phyloP scores from a whole-genome alignment of 208 protist species.

The Wallacemonas sp. region DNA sequence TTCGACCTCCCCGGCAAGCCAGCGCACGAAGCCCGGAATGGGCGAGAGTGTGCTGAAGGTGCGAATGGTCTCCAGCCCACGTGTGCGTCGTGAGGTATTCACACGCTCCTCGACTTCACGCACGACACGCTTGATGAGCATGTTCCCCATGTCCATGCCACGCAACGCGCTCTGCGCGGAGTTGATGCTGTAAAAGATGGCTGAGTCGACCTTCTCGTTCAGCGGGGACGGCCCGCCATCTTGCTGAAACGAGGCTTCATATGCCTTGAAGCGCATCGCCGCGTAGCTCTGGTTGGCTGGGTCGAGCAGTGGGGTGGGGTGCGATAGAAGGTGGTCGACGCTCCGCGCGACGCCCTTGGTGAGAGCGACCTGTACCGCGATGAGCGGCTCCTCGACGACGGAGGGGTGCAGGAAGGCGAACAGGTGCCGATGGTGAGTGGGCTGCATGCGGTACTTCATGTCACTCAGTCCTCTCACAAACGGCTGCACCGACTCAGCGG shows the following conservation, averaged over 20 bases:
- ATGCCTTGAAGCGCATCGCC: constrained; percentile 8
- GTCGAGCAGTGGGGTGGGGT: constrained; percentile 40
- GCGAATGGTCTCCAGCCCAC: constrained; percentile 37
- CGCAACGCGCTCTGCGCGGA: constrained; percentile 67
- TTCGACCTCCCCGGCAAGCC: constrained; percentile 55
- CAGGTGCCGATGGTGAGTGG: constrained; percentile 58
- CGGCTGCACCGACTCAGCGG: constrained; percentile 67
- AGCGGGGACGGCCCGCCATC: background rate
- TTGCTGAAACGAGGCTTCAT: background rate
- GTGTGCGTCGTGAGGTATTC: constrained; percentile 40
- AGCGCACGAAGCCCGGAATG: constrained; percentile 75
- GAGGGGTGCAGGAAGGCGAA: constrained; percentile 84
- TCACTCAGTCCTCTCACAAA: constrained; percentile 56
- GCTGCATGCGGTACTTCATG: constrained; percentile 72
- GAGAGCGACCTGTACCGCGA: constrained; percentile 82
- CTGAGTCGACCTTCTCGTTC: constrained; percentile 60
- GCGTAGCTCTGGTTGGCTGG: constrained; percentile 20
- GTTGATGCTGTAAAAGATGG: constrained; percentile 91
- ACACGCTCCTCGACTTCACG: constrained; percentile 67
- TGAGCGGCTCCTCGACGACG: constrained; percentile 81
- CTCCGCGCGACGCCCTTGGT: constrained; percentile 54
- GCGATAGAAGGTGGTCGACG: constrained; percentile 59
- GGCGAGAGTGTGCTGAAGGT: constrained; percentile 82
- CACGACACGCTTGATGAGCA: constrained; percentile 88
- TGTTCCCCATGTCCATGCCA: constrained; percentile 84